These are phyloP conservation scores for Botrytis byssoidea DNA, from an alignment of 2,329 filamentous ascomycete genomes.

Conservation along the genomic window DNA sequence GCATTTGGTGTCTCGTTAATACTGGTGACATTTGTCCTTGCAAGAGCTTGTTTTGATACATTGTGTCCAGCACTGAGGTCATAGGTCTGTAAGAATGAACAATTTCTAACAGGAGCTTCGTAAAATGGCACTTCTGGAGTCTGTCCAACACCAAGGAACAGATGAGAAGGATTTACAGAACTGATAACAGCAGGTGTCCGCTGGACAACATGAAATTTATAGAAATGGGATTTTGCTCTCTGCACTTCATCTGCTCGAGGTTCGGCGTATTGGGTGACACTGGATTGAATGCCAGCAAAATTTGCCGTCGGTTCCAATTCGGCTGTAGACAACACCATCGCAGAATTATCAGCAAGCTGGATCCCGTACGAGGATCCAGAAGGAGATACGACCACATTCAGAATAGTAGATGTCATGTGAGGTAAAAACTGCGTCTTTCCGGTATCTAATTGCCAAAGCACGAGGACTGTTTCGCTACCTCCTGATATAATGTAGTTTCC, in stretches of 20 bases:
- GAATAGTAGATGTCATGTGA: slow-evolving; percentile 83
- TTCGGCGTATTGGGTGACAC: slow-evolving; percentile 50
- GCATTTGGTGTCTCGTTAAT: slow-evolving; percentile 73
- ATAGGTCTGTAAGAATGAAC: slow-evolving; percentile 76
- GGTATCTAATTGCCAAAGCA: slow-evolving; percentile 92
- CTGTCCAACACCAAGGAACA: slow-evolving; percentile 67
- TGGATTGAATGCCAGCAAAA: slow-evolving; percentile 76
- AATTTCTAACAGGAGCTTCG: slow-evolving; percentile 49
- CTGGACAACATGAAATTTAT: slow-evolving; percentile 34
- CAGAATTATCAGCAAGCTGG: slow-evolving; percentile 86
- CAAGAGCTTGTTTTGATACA: slow-evolving; percentile 81
- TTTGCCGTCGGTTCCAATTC: slow-evolving; percentile 84
- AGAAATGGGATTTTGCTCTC: slow-evolving; percentile 43
- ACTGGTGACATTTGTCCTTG: slow-evolving; percentile 82
- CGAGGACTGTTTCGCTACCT: slow-evolving; percentile 82
- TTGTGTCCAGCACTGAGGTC: slow-evolving; percentile 78
- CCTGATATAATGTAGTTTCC: slow-evolving; percentile 94
- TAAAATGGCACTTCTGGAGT: slow-evolving; percentile 57
- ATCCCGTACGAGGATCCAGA: slow-evolving; percentile 78
- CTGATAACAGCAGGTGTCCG: slow-evolving; percentile 60
- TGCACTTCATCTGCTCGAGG: slow-evolving; percentile 54
- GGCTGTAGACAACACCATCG: slow-evolving; percentile 85
- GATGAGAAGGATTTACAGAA: slow-evolving; percentile 59
- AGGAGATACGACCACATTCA: slow-evolving; percentile 79
- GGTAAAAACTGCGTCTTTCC: slow-evolving; percentile 79